phyloP scores from a whole-genome alignment of 2,329 filamentous ascomycete genomes.

The Colletotrichum siamense region DNA sequence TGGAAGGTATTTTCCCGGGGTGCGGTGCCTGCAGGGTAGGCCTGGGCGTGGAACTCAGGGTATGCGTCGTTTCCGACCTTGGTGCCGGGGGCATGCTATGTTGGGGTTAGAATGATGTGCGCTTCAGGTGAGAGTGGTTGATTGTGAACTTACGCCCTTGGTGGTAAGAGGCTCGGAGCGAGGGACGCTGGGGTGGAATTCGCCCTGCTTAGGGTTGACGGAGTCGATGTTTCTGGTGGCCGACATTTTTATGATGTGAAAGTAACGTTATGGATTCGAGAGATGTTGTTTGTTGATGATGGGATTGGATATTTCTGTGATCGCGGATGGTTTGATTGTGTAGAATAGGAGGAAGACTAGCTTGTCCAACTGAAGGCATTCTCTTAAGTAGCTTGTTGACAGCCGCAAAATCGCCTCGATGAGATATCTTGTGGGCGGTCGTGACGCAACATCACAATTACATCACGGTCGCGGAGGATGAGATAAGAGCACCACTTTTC shows the following conservation, averaged over 20 bases:
- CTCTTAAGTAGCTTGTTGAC: background rate
- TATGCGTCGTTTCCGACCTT: conserved; percentile 62
- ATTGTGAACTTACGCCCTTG: conserved; percentile 54
- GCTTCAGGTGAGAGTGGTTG: background rate
- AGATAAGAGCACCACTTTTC: conserved; percentile 16
- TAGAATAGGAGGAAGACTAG: background rate
- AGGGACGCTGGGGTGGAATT: conserved; percentile 58
- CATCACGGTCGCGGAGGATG: background rate
- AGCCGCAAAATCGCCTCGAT: background rate
- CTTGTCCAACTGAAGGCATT: background rate
- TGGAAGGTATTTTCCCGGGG: conserved; percentile 50
- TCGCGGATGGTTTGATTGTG: background rate
- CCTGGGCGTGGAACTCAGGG: conserved; percentile 69
- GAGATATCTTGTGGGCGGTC: background rate
- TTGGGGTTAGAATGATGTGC: conserved; percentile 15
- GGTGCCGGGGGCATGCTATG: conserved; percentile 69
- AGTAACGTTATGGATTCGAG: background rate
- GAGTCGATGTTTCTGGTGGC: conserved; percentile 54
- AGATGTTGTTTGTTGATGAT: background rate
- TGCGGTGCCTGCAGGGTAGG: conserved; percentile 66
- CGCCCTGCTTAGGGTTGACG: conserved; percentile 54
- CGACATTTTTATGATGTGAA: conserved; percentile 38
- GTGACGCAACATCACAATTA: conserved; percentile 1
- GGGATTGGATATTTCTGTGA: background rate
- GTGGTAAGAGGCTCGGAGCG: conserved; percentile 58